phyloP scores from a whole-genome alignment of 306 rosid species.

The Erythrophleum fordii region DNA sequence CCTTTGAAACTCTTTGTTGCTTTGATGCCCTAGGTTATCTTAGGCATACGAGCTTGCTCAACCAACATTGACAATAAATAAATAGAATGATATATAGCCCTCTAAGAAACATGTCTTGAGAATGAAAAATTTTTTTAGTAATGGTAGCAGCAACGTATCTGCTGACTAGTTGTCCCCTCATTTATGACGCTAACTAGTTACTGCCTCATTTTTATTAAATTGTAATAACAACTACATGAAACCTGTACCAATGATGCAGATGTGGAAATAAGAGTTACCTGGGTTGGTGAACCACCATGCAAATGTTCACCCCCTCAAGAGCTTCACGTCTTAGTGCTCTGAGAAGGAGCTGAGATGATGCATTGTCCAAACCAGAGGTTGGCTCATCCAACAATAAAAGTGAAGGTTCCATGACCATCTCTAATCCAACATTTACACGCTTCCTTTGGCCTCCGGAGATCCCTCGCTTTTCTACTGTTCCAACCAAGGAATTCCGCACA shows the following conservation, averaged over 20 bases:
- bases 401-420: conserved; percentile 95
- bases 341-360: conserved; percentile 81
- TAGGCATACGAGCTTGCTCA: not conserved
- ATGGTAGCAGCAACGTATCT: not conserved
- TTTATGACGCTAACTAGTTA: not conserved
- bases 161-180: not conserved
- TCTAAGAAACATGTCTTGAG: not conserved
- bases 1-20: not conserved
- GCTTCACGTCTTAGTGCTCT: conserved; percentile 86
- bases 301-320: conserved; percentile 86
- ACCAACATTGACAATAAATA: not conserved
- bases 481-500: conserved; percentile 73
- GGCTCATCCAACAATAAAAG: conserved; percentile 85
- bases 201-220: not conserved
- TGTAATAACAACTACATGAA: conserved; percentile 9
- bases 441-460: conserved; percentile 93
- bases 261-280: conserved; percentile 57
- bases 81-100: not conserved
- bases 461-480: conserved; percentile 86
- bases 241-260: not conserved
- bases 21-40: not conserved
- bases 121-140: not conserved
- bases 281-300: conserved; percentile 95
- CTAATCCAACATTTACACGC: conserved; percentile 87
- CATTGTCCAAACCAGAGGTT: conserved; percentile 86